Evolutionary conservation across 2,329 filamentous ascomycete species (phyloP).

Genomic region (Cladosporium sp.): DNA sequence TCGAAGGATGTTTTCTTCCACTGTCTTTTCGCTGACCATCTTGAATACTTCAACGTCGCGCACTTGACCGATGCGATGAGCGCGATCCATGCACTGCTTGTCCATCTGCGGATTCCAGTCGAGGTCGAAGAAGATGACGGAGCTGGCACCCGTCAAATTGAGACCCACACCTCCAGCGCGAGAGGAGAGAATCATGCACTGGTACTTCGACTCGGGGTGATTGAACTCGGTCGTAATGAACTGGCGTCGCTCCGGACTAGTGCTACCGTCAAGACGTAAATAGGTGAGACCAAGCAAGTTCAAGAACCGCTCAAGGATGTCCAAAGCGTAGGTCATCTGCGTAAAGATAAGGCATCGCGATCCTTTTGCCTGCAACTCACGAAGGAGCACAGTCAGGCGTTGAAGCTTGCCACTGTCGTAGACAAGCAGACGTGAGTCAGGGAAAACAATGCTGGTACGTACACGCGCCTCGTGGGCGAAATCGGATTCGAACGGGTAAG

Average conservation of each 20-base stretch:
- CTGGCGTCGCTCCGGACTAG: slow-evolving; percentile 91
- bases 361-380: slow-evolving; percentile 79
- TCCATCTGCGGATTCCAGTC: slow-evolving; percentile 99
- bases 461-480: slow-evolving; percentile 93
- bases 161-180: slow-evolving; percentile 92
- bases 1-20: slow-evolving; percentile 94
- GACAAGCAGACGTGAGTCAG: slow-evolving; percentile 90
- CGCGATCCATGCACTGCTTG: slow-evolving; percentile 96
- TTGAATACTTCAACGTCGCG: slow-evolving; percentile 96
- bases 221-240: slow-evolving; percentile 97
- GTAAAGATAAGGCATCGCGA: slow-evolving; percentile 97
- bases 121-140: slow-evolving; percentile 97
- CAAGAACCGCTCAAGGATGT: slow-evolving; percentile 94
- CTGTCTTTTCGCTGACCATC: slow-evolving; percentile 60
- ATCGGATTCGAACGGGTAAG: slow-evolving; percentile 53
- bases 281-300: slow-evolving; percentile 98
- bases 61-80: slow-evolving; percentile 95
- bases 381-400: slow-evolving; percentile 76
- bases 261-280: slow-evolving; percentile 90
- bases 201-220: slow-evolving; percentile 74
- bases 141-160: slow-evolving; percentile 93
- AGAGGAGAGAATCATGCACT: slow-evolving; percentile 93
- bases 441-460: slow-evolving; percentile 90
- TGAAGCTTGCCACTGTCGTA: slow-evolving; percentile 98
- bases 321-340: slow-evolving; percentile 97